These are phyloP conservation scores for Omphalea diandra DNA, from an alignment of 441 rosid species.

Conservation along the genomic window DNA sequence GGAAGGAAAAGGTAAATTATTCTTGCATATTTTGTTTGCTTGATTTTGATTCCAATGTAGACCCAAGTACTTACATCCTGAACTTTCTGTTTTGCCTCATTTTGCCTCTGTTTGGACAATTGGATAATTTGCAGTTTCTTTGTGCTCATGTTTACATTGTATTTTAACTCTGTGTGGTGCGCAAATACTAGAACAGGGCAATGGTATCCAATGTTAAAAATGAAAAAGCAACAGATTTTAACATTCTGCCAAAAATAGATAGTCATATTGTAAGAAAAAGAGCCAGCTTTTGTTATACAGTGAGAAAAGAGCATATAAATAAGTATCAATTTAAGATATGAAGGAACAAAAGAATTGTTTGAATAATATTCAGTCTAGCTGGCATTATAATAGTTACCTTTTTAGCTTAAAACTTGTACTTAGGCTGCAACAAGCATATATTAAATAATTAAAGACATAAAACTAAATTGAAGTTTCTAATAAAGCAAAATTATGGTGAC, in stretches of 20 bases:
- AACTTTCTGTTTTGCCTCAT: background rate
- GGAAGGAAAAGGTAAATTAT: constrained; percentile 62
- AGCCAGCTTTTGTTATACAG: background rate
- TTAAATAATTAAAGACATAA: too few relatives aligned
- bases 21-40: background rate
- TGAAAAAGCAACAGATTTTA: background rate
- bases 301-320: background rate
- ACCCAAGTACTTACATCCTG: background rate
- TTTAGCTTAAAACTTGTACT: background rate
- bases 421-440: background rate
- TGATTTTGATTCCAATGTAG: background rate
- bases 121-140: background rate
- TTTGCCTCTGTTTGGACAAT: background rate
- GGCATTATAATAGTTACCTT: background rate
- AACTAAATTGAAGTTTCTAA: too few relatives aligned
- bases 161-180: background rate
- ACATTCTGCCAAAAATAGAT: background rate
- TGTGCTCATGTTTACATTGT: too few relatives aligned
- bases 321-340: background rate
- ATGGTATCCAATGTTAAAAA: background rate
- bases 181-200: background rate
- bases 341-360: background rate
- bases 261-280: background rate
- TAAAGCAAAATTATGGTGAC: too few relatives aligned
- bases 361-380: background rate